Evolutionary conservation across 2,329 filamentous ascomycete genomes (phyloP).

Genomic region (Alternaria atra): DNA sequence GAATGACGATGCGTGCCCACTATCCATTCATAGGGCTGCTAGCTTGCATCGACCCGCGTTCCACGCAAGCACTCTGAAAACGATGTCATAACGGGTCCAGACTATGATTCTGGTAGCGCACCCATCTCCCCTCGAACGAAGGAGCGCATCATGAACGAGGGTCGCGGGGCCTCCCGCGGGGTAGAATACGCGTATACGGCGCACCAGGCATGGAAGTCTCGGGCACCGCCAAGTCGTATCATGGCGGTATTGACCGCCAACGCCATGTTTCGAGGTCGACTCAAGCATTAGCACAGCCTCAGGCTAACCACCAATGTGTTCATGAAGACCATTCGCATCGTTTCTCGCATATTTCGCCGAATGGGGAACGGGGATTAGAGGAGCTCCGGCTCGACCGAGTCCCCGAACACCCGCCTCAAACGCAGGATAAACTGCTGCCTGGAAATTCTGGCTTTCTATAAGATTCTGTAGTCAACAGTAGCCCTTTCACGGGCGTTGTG

Average conservation of each 20-base stretch:
- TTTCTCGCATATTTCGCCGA: constrained; percentile 12
- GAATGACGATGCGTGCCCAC: constrained; percentile 24
- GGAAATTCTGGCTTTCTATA: constrained; percentile 19
- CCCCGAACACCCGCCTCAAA: constrained; percentile 4
- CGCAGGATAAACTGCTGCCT: constrained; percentile 20
- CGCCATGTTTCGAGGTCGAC: constrained; percentile 1
- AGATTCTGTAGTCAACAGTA: constrained; percentile 19
- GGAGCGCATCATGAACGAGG: neutral
- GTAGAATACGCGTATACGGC: neutral
- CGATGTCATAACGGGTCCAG: constrained; percentile 2
- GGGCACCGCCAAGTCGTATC: neutral
- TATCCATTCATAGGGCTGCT: constrained; percentile 18
- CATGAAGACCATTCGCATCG: constrained; percentile 2
- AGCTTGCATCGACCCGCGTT: constrained; percentile 16
- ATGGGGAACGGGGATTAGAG: constrained; percentile 10
- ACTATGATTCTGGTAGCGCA: neutral
- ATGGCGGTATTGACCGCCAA: constrained; percentile 1
- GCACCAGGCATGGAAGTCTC: neutral
- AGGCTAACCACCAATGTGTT: neutral
- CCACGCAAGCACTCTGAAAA: constrained; percentile 11
- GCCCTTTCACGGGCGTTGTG: constrained; percentile 8
- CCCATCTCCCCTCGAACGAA: neutral
- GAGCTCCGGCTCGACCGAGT: constrained; percentile 5
- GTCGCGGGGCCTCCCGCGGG: neutral
- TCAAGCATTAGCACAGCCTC: constrained; percentile 8